Base-by-base conservation (phyloP, 805 yeast species). In the Hanseniaspora mollemarum region DNA sequence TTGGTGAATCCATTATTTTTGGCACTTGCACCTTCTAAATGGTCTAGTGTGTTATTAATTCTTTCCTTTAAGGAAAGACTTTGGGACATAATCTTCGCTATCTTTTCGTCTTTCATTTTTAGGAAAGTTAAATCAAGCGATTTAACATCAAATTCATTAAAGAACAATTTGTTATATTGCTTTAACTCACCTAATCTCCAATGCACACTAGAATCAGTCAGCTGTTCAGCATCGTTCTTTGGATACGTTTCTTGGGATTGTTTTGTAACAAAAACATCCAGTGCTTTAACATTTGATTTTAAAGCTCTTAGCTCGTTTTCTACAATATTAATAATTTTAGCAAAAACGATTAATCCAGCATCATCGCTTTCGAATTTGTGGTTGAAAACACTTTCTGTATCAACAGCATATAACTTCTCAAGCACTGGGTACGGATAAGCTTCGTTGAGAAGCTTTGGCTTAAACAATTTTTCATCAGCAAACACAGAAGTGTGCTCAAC, bases 281-380 rank as follows among this genome's bases (percentile, higher is more conserved):
- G 38, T 9, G 57, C 61, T 2, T 50, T 24, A 21, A 61, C 46
- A 50, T 70, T 71, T 40, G 58, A 60, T n/a, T 55, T 57, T 16
- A 70, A 41, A 1, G 65, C 64, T 16, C 54, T 42, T 5, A 70
- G 45, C 48, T 69, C 72, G 5, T 70, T 67, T 5, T 60, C 59
- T 3, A 64, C 58, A 7, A 51, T 18, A 22, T 51, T 46, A 5
- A 51, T 39, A 22, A 51, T 39, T 19, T 51, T 44, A 6, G 35
- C 26, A 40, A 38, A 51, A 6, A 48, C 35, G 15, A 36, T 25
- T 4, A 40, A 35, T 1, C 43, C 43, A 10, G 16, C 40, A 25
- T 40, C 40, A 4, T 32, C 16, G 3, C 19, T 37, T 18, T 57
- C 52, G 8, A 37, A 49, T 13, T 60, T 54, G 12, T 46, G 25